phyloP scores from a whole-genome alignment of 2,329 filamentous ascomycete genomes.

The Ascochyta pisi region DNA sequence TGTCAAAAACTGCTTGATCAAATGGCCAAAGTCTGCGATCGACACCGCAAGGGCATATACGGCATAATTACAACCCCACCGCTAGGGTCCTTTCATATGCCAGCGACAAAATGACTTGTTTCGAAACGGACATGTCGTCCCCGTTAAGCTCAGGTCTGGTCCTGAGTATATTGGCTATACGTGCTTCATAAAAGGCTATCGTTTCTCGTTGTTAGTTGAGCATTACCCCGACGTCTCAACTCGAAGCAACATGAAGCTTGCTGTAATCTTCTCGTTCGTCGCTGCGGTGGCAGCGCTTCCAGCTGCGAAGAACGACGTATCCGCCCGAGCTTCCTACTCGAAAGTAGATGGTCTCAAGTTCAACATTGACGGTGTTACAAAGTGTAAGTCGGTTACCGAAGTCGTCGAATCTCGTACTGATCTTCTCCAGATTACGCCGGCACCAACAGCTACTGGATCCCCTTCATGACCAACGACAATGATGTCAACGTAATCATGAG shows the following conservation, averaged over 20 bases:
- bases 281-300: slow-evolving; percentile 32
- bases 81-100: slow-evolving; percentile 3
- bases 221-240: background rate
- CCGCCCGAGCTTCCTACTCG: slow-evolving; percentile 33
- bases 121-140: slow-evolving; percentile 8
- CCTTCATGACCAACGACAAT: slow-evolving; percentile 59
- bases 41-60: slow-evolving; percentile 1
- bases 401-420: background rate
- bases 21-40: background rate
- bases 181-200: background rate
- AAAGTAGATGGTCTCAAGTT: slow-evolving; percentile 42
- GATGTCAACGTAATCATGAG: slow-evolving; percentile 61
- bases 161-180: background rate
- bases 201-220: background rate
- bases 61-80: slow-evolving; percentile 3
- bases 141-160: background rate
- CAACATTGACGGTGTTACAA: slow-evolving; percentile 45
- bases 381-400: slow-evolving; percentile 24
- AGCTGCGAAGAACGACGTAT: slow-evolving; percentile 17
- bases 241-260: slow-evolving; percentile 31
- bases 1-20: background rate
- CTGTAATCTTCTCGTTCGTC: slow-evolving; percentile 26
- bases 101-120: background rate
- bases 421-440: slow-evolving; percentile 49
- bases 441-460: slow-evolving; percentile 64